Evolutionary conservation across 164 flowering plant genomes (phyloP).

Genomic region (Piper longum): DNA sequence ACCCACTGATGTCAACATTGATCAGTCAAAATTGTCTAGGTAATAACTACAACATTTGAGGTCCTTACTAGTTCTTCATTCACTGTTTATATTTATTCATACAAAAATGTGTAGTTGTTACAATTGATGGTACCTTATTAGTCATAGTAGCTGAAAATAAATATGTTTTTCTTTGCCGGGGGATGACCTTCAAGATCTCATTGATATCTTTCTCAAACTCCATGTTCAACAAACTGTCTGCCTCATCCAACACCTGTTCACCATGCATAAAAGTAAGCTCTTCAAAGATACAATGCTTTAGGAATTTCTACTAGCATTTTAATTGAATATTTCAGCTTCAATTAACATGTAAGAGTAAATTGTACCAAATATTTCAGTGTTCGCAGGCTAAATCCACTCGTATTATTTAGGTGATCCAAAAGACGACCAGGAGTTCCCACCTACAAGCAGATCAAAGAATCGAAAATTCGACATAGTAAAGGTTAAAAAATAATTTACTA

Average conservation of each 20-base stretch:
- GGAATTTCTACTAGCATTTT: too few species aligned
- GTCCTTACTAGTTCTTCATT: neutral
- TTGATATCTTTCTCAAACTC: slow-evolving; percentile 87
- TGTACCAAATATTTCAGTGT: slow-evolving; percentile 68
- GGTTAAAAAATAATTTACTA: neutral
- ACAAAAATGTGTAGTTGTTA: neutral
- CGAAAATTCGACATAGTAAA: neutral
- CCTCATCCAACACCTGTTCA: slow-evolving; percentile 89
- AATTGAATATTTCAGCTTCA: neutral
- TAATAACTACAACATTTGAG: neutral
- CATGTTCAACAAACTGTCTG: slow-evolving; percentile 82
- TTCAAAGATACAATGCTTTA: neutral
- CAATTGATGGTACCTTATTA: slow-evolving; percentile 43
- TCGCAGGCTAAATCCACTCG: slow-evolving; percentile 81
- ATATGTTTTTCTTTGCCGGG: slow-evolving; percentile 64
- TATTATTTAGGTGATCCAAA: slow-evolving; percentile 68
- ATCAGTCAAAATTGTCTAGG: neutral
- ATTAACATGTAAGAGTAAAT: too few species aligned
- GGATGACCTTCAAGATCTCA: slow-evolving; percentile 64
- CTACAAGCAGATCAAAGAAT: slow-evolving; percentile 15
- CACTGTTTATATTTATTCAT: neutral
- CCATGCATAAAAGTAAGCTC: neutral
- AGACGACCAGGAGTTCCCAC: slow-evolving; percentile 96
- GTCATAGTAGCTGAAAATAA: slow-evolving; percentile 98
- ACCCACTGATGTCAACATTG: neutral